phyloP scores from a whole-genome alignment of 495 filamentous ascomycete species.

The Aspergillus homomorphus region DNA sequence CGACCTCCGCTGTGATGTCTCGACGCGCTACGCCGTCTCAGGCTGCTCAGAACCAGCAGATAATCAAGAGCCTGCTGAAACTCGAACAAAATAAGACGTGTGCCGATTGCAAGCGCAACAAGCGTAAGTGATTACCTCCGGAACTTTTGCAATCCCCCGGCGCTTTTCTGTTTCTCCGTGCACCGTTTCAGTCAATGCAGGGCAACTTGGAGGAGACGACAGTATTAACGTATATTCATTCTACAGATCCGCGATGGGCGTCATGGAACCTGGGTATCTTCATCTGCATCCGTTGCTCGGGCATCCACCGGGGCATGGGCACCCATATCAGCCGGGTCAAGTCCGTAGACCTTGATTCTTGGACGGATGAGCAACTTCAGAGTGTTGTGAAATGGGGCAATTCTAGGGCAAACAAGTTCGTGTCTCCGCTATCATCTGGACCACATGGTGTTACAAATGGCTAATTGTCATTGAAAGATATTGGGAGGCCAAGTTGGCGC shows the following conservation, averaged over 20 bases:
- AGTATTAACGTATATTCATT: slow-evolving; percentile 15
- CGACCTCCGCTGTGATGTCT: slow-evolving; percentile 62
- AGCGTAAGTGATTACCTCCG: slow-evolving; percentile 61
- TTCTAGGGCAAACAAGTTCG: slow-evolving; percentile 84
- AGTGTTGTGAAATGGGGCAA: slow-evolving; percentile 95
- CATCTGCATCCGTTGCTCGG: slow-evolving; percentile 95
- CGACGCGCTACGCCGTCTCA: slow-evolving; percentile 75
- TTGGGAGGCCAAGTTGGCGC: slow-evolving; percentile 92
- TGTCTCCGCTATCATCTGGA: slow-evolving; percentile 10
- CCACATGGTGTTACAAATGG: slow-evolving; percentile 5
- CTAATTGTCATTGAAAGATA: slow-evolving; percentile 52
- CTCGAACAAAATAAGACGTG: slow-evolving; percentile 92
- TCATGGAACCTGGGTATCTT: slow-evolving; percentile 97
- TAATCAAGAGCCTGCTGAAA: slow-evolving; percentile 90
- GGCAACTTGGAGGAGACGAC: background rate
- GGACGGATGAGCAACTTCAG: slow-evolving; percentile 96
- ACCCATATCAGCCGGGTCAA: slow-evolving; percentile 98
- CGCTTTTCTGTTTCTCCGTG: background rate
- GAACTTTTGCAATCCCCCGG: background rate
- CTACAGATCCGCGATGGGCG: slow-evolving; percentile 90
- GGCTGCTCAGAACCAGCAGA: slow-evolving; percentile 83
- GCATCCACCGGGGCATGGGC: slow-evolving; percentile 97
- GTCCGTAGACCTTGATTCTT: slow-evolving; percentile 93
- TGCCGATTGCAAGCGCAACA: slow-evolving; percentile 98
- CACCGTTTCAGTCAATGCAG: background rate